These are phyloP conservation scores for Cadophora gregata DNA, from an alignment of 2,329 filamentous ascomycete genomes.

Conservation along the genomic window DNA sequence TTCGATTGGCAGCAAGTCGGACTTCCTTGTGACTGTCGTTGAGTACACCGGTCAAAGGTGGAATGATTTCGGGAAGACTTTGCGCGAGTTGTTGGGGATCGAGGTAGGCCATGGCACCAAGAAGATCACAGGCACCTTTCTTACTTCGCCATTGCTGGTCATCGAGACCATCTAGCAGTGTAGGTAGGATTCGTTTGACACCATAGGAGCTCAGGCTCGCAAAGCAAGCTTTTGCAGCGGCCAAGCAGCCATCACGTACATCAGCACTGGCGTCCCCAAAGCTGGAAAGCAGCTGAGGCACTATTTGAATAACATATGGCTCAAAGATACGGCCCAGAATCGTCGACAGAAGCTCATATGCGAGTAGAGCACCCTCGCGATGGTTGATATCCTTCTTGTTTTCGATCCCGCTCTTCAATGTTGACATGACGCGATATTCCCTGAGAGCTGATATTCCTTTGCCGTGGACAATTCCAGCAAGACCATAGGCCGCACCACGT, in stretches of 20 bases:
- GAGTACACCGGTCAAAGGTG: constrained; percentile 88
- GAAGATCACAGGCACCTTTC: constrained; percentile 93
- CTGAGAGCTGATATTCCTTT: constrained; percentile 81
- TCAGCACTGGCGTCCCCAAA: constrained; percentile 90
- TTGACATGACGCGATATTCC: constrained; percentile 85
- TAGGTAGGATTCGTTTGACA: constrained; percentile 93
- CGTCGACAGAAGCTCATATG: constrained; percentile 87
- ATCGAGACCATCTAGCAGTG: constrained; percentile 87
- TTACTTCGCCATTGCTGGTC: constrained; percentile 98
- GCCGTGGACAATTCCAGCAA: constrained; percentile 90
- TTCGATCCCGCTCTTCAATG: constrained; percentile 81
- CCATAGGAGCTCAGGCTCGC: constrained; percentile 92
- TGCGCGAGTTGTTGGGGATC: constrained; percentile 93
- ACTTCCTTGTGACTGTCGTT: constrained; percentile 99
- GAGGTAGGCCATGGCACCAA: constrained; percentile 98
- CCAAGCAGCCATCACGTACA: constrained; percentile 90
- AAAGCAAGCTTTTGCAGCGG: constrained; percentile 94
- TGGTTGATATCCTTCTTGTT: constrained; percentile 94
- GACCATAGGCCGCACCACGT: constrained; percentile 91
- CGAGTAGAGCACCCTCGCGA: constrained; percentile 85
- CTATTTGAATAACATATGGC: constrained; percentile 94
- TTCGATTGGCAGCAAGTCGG: constrained; percentile 87
- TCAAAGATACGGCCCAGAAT: constrained; percentile 91
- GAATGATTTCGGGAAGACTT: constrained; percentile 95
- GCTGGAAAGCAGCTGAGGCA: constrained; percentile 85